Conservation (phyloP, 1,284 basidiomycete species). For the Pyrrhoderma noxium region DNA sequence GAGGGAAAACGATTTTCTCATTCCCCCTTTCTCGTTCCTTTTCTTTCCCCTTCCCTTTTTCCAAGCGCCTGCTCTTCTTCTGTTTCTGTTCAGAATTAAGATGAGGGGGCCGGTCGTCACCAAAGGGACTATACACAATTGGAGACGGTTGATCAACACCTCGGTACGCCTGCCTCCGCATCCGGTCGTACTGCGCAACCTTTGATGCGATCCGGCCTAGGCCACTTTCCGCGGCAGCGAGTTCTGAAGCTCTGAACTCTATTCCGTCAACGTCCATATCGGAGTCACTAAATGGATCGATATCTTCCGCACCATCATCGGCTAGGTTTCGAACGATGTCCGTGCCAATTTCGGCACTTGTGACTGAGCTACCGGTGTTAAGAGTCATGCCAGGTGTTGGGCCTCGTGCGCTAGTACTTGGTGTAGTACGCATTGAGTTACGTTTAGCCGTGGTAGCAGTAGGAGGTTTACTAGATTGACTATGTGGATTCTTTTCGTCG, state of each 20-base stretch:
- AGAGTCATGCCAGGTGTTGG: constrained; percentile 12
- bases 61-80: background rate
- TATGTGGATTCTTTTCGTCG: background rate
- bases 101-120: background rate
- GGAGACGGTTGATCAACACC: constrained; percentile 6
- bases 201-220: constrained; percentile 11
- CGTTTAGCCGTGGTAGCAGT: constrained; percentile 1
- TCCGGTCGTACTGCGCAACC: constrained; percentile 15
- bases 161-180: constrained; percentile 10
- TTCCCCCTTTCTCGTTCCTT: background rate
- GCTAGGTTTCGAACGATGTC: background rate
- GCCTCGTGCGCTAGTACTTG: background rate
- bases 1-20: constrained; percentile 1
- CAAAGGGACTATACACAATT: constrained; percentile 1
- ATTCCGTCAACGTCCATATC: constrained; percentile 1
- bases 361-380: background rate
- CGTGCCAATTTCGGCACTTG: background rate
- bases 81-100: no score
- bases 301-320: background rate
- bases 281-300: constrained; percentile 8
- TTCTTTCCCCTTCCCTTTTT: constrained; percentile 7
- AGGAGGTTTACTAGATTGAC: background rate
- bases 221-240: constrained; percentile 14
- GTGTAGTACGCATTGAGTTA: background rate
- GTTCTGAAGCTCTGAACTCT: constrained; percentile 10